A percentile compares a stretch with the other conserved stretches of the same genome.
These are phyloP conservation scores for Trichoderma aggressivum DNA, from an alignment of 2,329 filamentous ascomycete species.

Conservation along the genomic window DNA sequence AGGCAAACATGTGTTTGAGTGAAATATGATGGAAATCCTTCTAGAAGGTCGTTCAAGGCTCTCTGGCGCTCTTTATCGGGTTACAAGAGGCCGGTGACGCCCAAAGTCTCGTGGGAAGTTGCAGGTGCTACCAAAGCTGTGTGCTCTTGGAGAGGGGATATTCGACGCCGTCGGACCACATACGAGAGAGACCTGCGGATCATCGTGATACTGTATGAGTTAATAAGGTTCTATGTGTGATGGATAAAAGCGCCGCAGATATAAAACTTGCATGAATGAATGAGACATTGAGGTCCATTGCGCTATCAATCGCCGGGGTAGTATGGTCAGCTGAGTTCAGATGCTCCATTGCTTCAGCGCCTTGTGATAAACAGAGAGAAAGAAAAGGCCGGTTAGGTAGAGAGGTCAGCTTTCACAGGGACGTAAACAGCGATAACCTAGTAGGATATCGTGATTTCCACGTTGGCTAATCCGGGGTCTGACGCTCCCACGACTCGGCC, in stretches of 20 bases:
- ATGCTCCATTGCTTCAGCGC: neutral
- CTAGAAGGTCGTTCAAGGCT: constrained; percentile 3
- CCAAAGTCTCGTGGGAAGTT: constrained; percentile 11
- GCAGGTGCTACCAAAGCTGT: constrained; percentile 9
- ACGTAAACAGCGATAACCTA: neutral
- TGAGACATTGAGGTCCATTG: neutral
- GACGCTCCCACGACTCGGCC: neutral
- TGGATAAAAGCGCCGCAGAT: neutral
- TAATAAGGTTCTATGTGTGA: neutral
- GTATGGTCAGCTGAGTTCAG: neutral
- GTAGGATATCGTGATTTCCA: neutral
- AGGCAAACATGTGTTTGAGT: neutral
- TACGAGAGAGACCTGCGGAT: neutral
- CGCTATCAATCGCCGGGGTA: neutral
- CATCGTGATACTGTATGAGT: neutral
- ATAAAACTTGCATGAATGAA: neutral
- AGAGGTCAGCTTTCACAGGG: neutral
- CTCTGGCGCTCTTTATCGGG: neutral
- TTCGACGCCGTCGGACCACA: constrained; percentile 18
- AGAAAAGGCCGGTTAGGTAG: neutral
- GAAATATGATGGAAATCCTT: neutral
- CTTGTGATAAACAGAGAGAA: neutral
- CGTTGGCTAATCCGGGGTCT: neutral
- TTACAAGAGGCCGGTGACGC: neutral
- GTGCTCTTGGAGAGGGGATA: neutral